A percentile compares a stretch with the other conserved stretches of the same genome.
These are phyloP conservation scores for Solanum pimpinellifolium DNA, from an alignment of 257 asterid species.

Conservation along the genomic window DNA sequence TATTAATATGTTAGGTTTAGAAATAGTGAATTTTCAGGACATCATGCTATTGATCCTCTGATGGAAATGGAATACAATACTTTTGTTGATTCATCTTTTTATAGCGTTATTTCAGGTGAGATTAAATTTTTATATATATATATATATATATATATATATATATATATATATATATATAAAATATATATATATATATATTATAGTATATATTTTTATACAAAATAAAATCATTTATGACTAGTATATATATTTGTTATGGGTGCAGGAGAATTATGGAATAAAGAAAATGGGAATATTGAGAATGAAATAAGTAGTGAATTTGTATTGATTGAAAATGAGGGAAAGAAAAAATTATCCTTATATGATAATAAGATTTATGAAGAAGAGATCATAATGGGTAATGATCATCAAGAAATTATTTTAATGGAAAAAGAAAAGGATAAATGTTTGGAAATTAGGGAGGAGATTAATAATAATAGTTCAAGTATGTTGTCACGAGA, in stretches of 20 bases:
- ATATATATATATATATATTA: background rate
- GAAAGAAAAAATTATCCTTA: background rate
- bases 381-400: background rate
- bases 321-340: background rate
- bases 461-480: background rate
- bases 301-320: constrained; percentile 11
- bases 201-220: no score
- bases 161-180: background rate
- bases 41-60: background rate
- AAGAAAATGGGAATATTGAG: background rate
- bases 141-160: background rate
- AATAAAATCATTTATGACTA: background rate
- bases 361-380: background rate
- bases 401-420: background rate
- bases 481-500: constrained; percentile 29
- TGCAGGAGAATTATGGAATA: background rate
- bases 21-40: background rate
- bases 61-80: constrained; percentile 12
- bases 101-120: constrained; percentile 25
- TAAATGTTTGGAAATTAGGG: background rate
- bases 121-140: background rate
- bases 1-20: background rate
- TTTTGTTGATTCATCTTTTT: constrained; percentile 5
- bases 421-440: background rate
- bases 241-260: background rate